Evolutionary conservation across 768 basidiomycete species (phyloP).

Genomic region (Suillus tomentosus): DNA sequence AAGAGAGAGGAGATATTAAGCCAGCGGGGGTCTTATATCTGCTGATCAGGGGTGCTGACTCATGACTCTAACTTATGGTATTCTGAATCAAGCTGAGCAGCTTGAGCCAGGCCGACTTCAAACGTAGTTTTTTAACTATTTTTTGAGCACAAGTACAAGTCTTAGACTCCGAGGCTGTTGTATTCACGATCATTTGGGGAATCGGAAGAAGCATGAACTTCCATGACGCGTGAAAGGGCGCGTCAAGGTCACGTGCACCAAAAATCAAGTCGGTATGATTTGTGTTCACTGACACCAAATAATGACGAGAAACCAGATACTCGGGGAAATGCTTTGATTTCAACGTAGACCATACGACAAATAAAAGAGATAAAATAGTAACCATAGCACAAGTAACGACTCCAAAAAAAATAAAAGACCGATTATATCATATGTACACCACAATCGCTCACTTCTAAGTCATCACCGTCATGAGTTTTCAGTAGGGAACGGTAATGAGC

Average conservation of each 20-base stretch:
- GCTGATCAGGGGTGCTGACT: neutral
- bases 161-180: neutral
- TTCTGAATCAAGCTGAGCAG: neutral
- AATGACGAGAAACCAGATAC: neutral
- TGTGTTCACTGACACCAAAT: neutral
- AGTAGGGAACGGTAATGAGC: constrained; percentile 38
- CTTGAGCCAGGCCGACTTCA: neutral
- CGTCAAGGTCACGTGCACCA: neutral
- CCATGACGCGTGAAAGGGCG: neutral
- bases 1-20: neutral
- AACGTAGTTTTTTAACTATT: neutral
- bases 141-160: neutral
- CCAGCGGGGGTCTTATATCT: neutral
- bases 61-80: neutral
- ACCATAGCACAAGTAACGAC: constrained; percentile 28
- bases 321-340: neutral
- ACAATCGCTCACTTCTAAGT: neutral
- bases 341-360: neutral
- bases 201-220: neutral
- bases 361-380: constrained; percentile 14
- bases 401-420: constrained; percentile 12
- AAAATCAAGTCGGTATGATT: neutral
- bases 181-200: neutral
- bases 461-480: constrained; percentile 19
- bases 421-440: constrained; percentile 18